These are phyloP conservation scores for Spathaspora hagerdaliae DNA, from an alignment of 805 yeast genomes.

Conservation along the genomic window DNA sequence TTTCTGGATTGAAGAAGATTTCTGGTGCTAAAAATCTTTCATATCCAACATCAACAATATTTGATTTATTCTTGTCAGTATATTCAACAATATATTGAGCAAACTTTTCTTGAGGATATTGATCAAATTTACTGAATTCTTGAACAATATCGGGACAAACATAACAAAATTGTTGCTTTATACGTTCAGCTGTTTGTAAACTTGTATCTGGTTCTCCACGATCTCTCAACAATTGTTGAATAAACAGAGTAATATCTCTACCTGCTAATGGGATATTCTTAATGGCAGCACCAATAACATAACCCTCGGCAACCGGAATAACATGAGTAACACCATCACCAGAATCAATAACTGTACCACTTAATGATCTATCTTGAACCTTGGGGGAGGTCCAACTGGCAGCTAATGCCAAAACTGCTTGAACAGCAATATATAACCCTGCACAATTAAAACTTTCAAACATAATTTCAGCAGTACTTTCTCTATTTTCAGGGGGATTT, in stretches of 20 bases:
- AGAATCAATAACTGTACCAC: conserved; percentile 97
- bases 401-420: conserved; percentile 96
- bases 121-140: conserved; percentile 92
- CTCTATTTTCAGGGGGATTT: conserved; percentile 99
- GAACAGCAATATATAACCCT: conserved; percentile 96
- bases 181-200: conserved; percentile 91
- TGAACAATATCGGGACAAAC: conserved; percentile 97
- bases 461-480: conserved; percentile 97
- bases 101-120: conserved; percentile 82
- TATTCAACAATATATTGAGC: conserved; percentile 89
- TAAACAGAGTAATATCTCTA: conserved; percentile 91
- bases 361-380: conserved; percentile 89
- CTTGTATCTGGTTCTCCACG: conserved; percentile 95
- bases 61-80: conserved; percentile 54
- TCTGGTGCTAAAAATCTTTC: conserved; percentile 99
- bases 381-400: conserved; percentile 98
- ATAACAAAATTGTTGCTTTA: conserved; percentile 94
- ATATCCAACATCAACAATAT: conserved; percentile 86
- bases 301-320: conserved; percentile 98
- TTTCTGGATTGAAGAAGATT: conserved; percentile 96
- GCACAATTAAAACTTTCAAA: conserved; percentile 98
- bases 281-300: conserved; percentile 95
- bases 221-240: conserved; percentile 90
- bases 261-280: conserved; percentile 98
- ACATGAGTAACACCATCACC: conserved; percentile 99